phyloP scores from a whole-genome alignment of 768 basidiomycete species.

The Hortiboletus campestris region DNA sequence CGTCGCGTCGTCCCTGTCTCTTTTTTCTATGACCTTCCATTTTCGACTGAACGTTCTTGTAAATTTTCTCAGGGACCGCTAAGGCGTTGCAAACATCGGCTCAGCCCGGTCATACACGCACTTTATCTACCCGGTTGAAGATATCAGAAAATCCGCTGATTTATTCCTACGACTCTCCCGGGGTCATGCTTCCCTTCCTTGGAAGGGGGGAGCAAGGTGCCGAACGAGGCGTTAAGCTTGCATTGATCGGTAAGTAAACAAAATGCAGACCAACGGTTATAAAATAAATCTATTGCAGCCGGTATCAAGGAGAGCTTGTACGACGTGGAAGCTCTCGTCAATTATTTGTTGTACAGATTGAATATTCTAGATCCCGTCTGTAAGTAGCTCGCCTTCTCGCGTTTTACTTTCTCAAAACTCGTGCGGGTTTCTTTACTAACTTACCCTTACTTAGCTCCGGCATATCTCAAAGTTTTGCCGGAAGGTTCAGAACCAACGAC shows the following conservation, averaged over 20 bases:
- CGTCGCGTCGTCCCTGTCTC: conserved; percentile 30
- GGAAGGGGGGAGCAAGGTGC: conserved; percentile 83
- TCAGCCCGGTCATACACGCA: conserved; percentile 86
- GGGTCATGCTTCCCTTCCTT: conserved; percentile 94
- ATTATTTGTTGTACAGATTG: conserved; percentile 83
- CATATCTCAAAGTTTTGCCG: conserved; percentile 64
- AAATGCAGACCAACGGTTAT: conserved; percentile 2
- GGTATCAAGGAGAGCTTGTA: conserved; percentile 94
- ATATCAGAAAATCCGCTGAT: conserved; percentile 76
- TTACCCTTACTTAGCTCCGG: conserved; percentile 50
- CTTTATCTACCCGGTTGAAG: conserved; percentile 86
- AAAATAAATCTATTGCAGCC: conserved; percentile 44
- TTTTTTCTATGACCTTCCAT: neutral
- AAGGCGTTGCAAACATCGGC: conserved; percentile 90
- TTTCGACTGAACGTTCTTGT: conserved; percentile 1
- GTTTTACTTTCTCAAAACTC: conserved; percentile 3
- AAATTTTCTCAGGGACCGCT: conserved; percentile 53
- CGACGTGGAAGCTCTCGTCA: conserved; percentile 77
- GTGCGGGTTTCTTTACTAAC: neutral
- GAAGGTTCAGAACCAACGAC: conserved; percentile 52
- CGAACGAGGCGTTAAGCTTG: conserved; percentile 90
- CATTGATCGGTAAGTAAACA: conserved; percentile 77
- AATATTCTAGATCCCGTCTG: conserved; percentile 73
- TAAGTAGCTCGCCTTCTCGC: conserved; percentile 36
- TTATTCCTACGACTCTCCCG: conserved; percentile 95